Evolutionary conservation across 768 basidiomycete species (phyloP).

Genomic region (Coprinopsis marcescibilis): DNA sequence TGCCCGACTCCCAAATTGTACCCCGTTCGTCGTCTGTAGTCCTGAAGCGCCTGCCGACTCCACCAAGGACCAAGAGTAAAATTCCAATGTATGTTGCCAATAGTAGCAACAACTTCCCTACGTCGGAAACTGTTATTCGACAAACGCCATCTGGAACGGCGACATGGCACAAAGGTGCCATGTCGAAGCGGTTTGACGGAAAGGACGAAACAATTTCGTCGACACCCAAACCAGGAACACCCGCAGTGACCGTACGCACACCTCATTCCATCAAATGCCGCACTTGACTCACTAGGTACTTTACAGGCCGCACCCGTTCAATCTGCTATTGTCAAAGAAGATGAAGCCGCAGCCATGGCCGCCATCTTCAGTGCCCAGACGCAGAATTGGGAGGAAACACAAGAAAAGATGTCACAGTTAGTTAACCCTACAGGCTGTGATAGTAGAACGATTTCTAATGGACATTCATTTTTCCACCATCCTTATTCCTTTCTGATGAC

Average conservation of each 20-base stretch:
- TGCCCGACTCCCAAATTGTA: conserved; percentile 73
- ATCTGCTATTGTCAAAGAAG: conserved; percentile 50
- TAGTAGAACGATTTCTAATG: conserved; percentile 74
- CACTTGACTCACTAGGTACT: conserved; percentile 5
- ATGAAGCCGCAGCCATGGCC: conserved; percentile 94
- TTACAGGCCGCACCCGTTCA: conserved; percentile 30
- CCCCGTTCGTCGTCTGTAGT: conserved; percentile 93
- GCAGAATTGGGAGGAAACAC: conserved; percentile 96
- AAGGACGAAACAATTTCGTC: conserved; percentile 50
- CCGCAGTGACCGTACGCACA: conserved; percentile 24
- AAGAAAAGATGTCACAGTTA: conserved; percentile 99
- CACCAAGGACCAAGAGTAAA: conserved; percentile 76
- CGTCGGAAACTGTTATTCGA: conserved; percentile 42
- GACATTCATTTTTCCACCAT: conserved; percentile 38
- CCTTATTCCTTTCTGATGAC: conserved; percentile 21
- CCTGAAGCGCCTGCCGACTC: conserved; percentile 83
- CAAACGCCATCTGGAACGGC: conserved; percentile 28
- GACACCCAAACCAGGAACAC: conserved; percentile 18
- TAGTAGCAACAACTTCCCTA: conserved; percentile 34
- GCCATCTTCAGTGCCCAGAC: conserved; percentile 96
- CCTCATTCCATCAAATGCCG: not conserved
- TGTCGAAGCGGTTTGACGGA: conserved; percentile 88
- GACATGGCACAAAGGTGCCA: conserved; percentile 65
- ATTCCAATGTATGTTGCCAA: conserved; percentile 70
- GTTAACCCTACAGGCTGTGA: conserved; percentile 66